phyloP scores from a whole-genome alignment of 345 rosid species.

The Lenwebbia sp. region DNA sequence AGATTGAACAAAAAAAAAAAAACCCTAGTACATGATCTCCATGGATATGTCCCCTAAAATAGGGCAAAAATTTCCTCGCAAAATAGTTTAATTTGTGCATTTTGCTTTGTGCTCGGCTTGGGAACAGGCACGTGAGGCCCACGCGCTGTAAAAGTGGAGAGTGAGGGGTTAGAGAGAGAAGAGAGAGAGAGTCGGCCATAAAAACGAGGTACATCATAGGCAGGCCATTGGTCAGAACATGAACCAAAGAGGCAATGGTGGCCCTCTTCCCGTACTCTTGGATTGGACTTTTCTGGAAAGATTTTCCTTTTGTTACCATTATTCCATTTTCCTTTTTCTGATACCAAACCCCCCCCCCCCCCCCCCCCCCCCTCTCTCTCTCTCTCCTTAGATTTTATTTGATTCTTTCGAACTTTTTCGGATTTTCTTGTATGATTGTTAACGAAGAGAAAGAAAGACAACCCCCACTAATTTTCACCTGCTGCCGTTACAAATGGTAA shows the following conservation, averaged over 20 bases:
- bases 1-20: not conserved
- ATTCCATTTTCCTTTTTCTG: conserved; percentile 66
- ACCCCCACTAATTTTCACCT: not conserved
- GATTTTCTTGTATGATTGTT: not conserved
- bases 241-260: conserved; percentile 45
- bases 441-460: not conserved
- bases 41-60: not conserved
- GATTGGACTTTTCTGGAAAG: conserved; percentile 88
- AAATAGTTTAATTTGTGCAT: not conserved
- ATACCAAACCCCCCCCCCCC: conserved; percentile 1
- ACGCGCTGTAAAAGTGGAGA: conserved; percentile 3
- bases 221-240: conserved; percentile 25
- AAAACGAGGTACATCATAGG: conserved; percentile 39
- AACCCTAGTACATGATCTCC: not conserved
- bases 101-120: not conserved
- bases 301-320: conserved; percentile 67
- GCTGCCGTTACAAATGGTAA: not conserved
- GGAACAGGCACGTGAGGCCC: not conserved
- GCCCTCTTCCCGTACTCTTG: conserved; percentile 74
- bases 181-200: conserved; percentile 1
- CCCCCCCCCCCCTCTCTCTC: not conserved
- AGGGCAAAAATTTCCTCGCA: not conserved
- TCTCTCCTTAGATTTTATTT: not conserved
- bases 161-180: not conserved
- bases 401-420: not conserved